phyloP scores from a whole-genome alignment of 1,284 basidiomycete genomes.

The Fomitopsis betulina region DNA sequence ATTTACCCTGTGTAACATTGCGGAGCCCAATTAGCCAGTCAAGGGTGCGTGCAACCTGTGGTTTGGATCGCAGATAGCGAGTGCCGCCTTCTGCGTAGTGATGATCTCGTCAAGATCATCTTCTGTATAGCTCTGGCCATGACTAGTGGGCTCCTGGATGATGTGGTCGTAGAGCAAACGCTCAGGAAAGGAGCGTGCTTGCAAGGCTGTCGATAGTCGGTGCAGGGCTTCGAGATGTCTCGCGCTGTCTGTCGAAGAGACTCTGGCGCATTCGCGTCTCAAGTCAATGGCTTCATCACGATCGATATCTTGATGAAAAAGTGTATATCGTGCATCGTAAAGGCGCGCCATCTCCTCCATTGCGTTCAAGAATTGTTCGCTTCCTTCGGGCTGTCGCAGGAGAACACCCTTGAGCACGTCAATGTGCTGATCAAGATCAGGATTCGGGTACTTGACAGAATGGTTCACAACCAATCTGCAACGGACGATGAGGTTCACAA shows the following conservation, averaged over 20 bases:
- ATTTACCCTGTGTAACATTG: not conserved
- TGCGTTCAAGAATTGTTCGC: not conserved
- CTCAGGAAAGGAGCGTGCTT: not conserved
- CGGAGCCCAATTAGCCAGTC: not conserved
- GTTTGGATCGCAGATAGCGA: not conserved
- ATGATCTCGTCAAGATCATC: not conserved
- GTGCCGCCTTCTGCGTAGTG: not conserved
- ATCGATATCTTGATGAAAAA: not conserved
- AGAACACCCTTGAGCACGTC: not conserved
- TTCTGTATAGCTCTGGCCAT: not conserved
- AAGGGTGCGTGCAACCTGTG: not conserved
- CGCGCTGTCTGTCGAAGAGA: not conserved
- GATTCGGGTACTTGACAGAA: not conserved
- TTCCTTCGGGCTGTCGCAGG: not conserved
- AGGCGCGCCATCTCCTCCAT: not conserved
- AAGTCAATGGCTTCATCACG: not conserved
- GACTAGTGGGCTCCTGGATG: not conserved
- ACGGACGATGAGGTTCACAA: not conserved
- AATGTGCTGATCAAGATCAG: not conserved
- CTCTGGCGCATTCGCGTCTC: not conserved
- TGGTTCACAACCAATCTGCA: not conserved
- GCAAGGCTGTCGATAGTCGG: not conserved
- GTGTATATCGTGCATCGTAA: not conserved
- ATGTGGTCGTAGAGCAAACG: not conserved
- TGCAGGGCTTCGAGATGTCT: not conserved